phyloP scores from a whole-genome alignment of 192 early-diverging fungal genomes.

The Linnemannia exigua region DNA sequence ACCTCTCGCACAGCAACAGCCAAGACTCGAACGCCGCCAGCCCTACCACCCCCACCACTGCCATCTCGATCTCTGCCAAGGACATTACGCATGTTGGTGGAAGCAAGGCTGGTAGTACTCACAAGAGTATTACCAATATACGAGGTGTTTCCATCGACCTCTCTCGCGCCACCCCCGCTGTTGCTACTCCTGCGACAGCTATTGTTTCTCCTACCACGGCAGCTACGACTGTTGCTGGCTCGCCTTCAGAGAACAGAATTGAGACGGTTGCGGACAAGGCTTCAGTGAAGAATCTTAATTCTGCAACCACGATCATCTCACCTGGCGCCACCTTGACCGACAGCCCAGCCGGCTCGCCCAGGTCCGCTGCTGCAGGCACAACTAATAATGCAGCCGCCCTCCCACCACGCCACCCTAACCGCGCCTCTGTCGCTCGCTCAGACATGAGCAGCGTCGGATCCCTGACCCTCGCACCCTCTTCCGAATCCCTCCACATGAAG shows the following conservation, averaged over 20 bases:
- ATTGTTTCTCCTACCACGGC: not conserved
- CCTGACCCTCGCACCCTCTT: constrained; percentile 21
- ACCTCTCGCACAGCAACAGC: not conserved
- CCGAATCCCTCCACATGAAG: constrained; percentile 25
- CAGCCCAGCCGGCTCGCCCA: not conserved
- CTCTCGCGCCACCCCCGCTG: not conserved
- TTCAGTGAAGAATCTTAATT: not conserved
- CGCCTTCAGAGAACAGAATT: not conserved
- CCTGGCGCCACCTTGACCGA: not conserved
- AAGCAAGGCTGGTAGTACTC: not conserved
- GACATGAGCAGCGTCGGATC: constrained; percentile 32
- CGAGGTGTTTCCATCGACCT: not conserved
- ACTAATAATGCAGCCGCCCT: not conserved
- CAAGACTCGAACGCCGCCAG: not conserved
- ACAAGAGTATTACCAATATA: not conserved
- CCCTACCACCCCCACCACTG: not conserved
- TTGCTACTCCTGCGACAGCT: not conserved
- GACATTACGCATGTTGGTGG: not conserved
- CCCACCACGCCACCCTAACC: not conserved
- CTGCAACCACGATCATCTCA: not conserved
- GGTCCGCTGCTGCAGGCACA: not conserved
- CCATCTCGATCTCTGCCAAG: not conserved
- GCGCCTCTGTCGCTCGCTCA: constrained; percentile 5
- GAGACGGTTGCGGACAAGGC: constrained; percentile 21
- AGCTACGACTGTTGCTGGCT: not conserved